Conservation (phyloP, 345 rosid genomes). For the Sonneratia caseolaris region DNA sequence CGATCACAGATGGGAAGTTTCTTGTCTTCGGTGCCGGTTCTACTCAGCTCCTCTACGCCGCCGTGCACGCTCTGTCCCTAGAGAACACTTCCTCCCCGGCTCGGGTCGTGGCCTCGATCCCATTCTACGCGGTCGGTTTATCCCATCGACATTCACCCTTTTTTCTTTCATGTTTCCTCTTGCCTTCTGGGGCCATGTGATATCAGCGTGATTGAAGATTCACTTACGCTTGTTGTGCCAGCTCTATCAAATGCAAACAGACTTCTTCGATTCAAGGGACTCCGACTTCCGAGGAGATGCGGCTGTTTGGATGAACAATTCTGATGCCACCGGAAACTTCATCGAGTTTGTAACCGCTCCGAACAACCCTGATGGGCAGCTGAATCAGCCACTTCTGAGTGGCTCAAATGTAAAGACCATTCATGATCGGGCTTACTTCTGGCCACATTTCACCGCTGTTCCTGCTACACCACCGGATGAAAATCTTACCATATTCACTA, state of each 20-base stretch:
- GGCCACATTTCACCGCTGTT: slow-evolving; percentile 70
- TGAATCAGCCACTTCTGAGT: slow-evolving; percentile 39
- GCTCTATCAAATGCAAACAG: slow-evolving; percentile 36
- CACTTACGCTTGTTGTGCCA: slow-evolving; percentile 4
- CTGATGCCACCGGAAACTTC: slow-evolving; percentile 12
- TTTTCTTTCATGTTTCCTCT: no score
- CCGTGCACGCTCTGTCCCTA: slow-evolving; percentile 46
- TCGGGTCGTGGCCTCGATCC: slow-evolving; percentile 37
- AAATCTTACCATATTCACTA: slow-evolving; percentile 49
- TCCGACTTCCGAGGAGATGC: slow-evolving; percentile 47
- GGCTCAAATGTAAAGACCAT: slow-evolving; percentile 45
- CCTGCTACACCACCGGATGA: slow-evolving; percentile 32
- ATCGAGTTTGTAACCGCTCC: slow-evolving; percentile 74
- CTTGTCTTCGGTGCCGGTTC: slow-evolving; percentile 52
- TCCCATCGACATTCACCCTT: no score
- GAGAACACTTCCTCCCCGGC: slow-evolving; percentile 33
- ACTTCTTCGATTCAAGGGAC: slow-evolving; percentile 27
- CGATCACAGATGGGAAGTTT: slow-evolving; percentile 36
- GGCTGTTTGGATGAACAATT: slow-evolving; percentile 22
- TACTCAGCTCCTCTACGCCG: slow-evolving; percentile 58
- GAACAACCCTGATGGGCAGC: slow-evolving; percentile 65
- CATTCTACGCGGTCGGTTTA: slow-evolving; percentile 39
- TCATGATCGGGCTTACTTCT: slow-evolving; percentile 58
- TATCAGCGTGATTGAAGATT: background rate
- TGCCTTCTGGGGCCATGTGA: background rate